These are phyloP conservation scores for Friedmanniomyces simplex DNA, from an alignment of 495 filamentous ascomycete genomes.

Conservation along the genomic window DNA sequence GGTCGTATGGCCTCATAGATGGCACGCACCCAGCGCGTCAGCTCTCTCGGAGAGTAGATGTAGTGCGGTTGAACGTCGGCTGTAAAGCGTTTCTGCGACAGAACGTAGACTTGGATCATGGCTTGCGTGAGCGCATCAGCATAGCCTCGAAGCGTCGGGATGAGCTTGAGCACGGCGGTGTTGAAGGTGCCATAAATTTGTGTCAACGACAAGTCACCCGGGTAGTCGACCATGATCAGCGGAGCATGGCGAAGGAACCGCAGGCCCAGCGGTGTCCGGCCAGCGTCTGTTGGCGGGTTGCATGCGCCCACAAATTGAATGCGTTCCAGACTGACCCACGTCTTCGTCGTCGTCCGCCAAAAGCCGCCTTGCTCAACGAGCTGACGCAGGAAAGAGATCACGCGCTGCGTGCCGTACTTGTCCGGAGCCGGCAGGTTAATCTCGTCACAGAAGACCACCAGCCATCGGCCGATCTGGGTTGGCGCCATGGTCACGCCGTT, in stretches of 20 bases:
- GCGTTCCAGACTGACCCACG: constrained; percentile 92
- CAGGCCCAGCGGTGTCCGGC: constrained; percentile 84
- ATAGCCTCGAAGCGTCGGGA: constrained; percentile 89
- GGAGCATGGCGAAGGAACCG: constrained; percentile 92
- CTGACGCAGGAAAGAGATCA: constrained; percentile 92
- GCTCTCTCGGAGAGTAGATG: constrained; percentile 95
- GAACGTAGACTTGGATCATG: constrained; percentile 93
- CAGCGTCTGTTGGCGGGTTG: constrained; percentile 97
- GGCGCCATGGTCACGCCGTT: constrained; percentile 94
- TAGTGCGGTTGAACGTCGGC: constrained; percentile 96
- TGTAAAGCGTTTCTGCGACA: constrained; percentile 88
- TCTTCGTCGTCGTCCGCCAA: constrained; percentile 95
- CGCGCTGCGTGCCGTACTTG: constrained; percentile 93
- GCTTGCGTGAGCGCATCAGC: constrained; percentile 88
- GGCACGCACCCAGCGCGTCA: constrained; percentile 94
- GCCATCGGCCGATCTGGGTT: constrained; percentile 92
- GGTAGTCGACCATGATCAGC: constrained; percentile 98
- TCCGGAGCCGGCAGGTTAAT: constrained; percentile 98
- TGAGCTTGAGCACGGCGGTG: constrained; percentile 88
- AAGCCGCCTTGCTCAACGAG: constrained; percentile 98
- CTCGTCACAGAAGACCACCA: constrained; percentile 98
- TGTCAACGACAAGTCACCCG: constrained; percentile 80
- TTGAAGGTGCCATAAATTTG: constrained; percentile 99
- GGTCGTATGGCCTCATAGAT: constrained; percentile 94
- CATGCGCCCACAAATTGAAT: constrained; percentile 99